Base-by-base conservation (phyloP, 1,284 basidiomycete species). In the Xerocomus tenax region DNA sequence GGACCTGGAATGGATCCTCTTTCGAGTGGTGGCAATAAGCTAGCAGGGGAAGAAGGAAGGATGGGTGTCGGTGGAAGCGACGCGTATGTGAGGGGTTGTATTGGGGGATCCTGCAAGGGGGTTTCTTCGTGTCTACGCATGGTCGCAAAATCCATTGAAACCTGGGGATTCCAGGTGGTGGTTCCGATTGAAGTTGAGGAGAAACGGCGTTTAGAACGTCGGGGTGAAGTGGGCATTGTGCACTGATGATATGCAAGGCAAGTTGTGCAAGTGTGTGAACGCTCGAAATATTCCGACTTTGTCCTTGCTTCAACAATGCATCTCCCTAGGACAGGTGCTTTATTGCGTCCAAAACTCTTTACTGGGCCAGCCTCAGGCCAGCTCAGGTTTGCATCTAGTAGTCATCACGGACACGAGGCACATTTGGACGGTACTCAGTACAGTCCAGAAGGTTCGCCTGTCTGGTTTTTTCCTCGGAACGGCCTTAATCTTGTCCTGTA, bases 11-110 rank as follows among this genome's bases (percentile, higher is more conserved):
- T 40, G 39, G 39, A 23, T 13, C n/a, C 28, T 19, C 55, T 48
- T 35, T 50, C 47, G 10, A 53, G 51, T 23, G 57, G 56, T 13
- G 56, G 57, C 5, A 56, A 57, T 21, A 55, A 60, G 35, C 38
- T n/a, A 29, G 71, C 66, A 19, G 74, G 69, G 5, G 75, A 71
- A 19, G 78, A 74, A 9, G 71, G 63, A 23, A 71, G 67, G 46
- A 84, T 78, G 7, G 84, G 84, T 10, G 84, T 84, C 1, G 84
- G 77, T 7, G 84, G 84, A 25, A 87, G 71, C 1, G 84, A 87
- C 1, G 82, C 75, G 58, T 87, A 87, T 0, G 71, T 66, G n/a
- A 76, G 54, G 28, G 54, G 58, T 42, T 55, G 66, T 8, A 36
- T 34, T 0, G 48, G 42, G 0, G 42, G 44, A 35, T 56, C 62